phyloP scores from a whole-genome alignment of 495 filamentous ascomycete species.

The Penicillium ucsense region DNA sequence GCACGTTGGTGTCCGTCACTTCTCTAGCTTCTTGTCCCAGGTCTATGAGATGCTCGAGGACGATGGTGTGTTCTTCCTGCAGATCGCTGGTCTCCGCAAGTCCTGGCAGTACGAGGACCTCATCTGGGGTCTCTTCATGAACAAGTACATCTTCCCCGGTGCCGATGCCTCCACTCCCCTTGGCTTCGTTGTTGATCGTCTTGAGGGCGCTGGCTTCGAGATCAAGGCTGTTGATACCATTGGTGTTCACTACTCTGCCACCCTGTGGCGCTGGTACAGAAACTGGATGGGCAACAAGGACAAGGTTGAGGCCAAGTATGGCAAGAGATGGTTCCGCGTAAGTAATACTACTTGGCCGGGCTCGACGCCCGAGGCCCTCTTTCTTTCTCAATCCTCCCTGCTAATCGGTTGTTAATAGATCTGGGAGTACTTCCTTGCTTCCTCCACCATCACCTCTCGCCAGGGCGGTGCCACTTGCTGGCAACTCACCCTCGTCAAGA shows the following conservation, averaged over 20 bases:
- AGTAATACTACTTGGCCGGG: slow-evolving; percentile 23
- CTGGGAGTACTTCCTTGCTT: slow-evolving; percentile 97
- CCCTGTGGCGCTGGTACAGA: slow-evolving; percentile 96
- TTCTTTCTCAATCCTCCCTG: too few species aligned
- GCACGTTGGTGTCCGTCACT: slow-evolving; percentile 60
- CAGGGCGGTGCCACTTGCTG: slow-evolving; percentile 93
- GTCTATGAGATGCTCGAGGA: slow-evolving; percentile 63
- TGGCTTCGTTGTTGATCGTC: slow-evolving; percentile 52
- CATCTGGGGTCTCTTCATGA: slow-evolving; percentile 70
- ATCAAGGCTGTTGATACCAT: slow-evolving; percentile 66
- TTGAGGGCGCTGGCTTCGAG: slow-evolving; percentile 57
- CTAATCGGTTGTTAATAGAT: slow-evolving; percentile 44
- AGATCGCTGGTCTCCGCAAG: slow-evolving; percentile 61
- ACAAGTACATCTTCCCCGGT: slow-evolving; percentile 67
- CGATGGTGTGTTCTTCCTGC: slow-evolving; percentile 62
- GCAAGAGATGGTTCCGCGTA: slow-evolving; percentile 91
- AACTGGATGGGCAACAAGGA: slow-evolving; percentile 97
- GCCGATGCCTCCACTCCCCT: slow-evolving; percentile 59
- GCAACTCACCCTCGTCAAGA: slow-evolving; percentile 94
- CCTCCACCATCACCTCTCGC: slow-evolving; percentile 84
- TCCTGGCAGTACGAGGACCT: slow-evolving; percentile 67
- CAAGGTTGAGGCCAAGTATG: slow-evolving; percentile 93
- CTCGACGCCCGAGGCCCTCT: too few species aligned
- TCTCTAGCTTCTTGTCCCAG: slow-evolving; percentile 50
- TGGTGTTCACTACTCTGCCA: slow-evolving; percentile 95